Evolutionary conservation across 2,329 filamentous ascomycete genomes (phyloP).

Genomic region (Exserohilum rostratum): DNA sequence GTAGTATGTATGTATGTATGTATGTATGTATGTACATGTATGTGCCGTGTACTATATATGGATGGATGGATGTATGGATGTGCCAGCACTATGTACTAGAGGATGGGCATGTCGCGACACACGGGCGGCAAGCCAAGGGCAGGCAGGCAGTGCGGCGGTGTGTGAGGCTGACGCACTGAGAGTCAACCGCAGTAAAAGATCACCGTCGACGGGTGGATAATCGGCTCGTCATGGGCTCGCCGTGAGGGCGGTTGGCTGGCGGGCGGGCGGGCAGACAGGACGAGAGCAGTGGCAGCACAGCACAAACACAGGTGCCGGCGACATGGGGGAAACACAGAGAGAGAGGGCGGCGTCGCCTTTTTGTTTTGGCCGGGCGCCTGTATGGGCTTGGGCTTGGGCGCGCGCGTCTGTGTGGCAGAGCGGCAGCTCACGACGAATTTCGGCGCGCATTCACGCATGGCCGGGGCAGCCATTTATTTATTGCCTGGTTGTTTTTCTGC

Average conservation of each 20-base stretch:
- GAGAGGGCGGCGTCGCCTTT: background rate
- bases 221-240: background rate
- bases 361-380: background rate
- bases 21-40: background rate
- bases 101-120: too few species aligned
- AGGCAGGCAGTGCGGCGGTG: constrained; percentile 15
- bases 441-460: constrained; percentile 13
- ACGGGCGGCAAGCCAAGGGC: too few species aligned
- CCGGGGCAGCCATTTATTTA: constrained; percentile 3
- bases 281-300: too few species aligned
- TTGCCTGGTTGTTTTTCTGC: background rate
- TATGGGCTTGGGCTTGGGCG: constrained; percentile 7
- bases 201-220: background rate
- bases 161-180: constrained; percentile 10
- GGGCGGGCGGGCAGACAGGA: too few species aligned
- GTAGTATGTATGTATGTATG: too few species aligned
- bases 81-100: too few species aligned
- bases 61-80: too few species aligned
- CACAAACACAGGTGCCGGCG: too few species aligned
- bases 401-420: constrained; percentile 10
- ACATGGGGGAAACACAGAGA: too few species aligned
- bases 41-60: too few species aligned
- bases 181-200: constrained; percentile 1
- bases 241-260: background rate
- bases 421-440: constrained; percentile 1